These are phyloP conservation scores for Agrostemma githago DNA, from an alignment of 148 eudicot genomes.

Conservation along the genomic window DNA sequence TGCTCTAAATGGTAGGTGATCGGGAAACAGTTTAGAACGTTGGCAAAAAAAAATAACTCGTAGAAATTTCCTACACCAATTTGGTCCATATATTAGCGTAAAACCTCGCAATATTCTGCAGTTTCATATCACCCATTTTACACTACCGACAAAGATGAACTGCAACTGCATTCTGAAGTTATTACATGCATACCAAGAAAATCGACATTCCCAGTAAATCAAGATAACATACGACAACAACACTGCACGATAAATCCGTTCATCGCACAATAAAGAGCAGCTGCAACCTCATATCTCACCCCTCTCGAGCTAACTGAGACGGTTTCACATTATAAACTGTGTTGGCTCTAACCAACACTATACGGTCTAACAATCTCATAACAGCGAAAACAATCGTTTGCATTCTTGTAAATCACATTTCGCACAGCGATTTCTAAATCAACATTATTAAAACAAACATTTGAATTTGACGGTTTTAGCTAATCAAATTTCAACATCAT, in stretches of 20 bases:
- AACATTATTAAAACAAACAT: slow-evolving; percentile 7
- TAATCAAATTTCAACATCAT: background rate
- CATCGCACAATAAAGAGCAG: background rate
- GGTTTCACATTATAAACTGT: background rate
- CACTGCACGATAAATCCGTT: background rate
- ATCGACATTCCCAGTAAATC: background rate
- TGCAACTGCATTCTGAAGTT: background rate
- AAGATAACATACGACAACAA: background rate
- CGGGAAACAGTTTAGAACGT: too few species aligned
- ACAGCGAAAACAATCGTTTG: too few species aligned
- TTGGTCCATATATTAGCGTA: background rate
- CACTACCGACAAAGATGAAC: background rate
- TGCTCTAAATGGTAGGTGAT: too few species aligned
- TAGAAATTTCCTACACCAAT: background rate
- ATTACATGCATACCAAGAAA: background rate
- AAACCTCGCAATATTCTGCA: background rate
- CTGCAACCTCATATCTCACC: background rate
- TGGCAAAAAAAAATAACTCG: background rate
- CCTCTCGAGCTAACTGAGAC: background rate
- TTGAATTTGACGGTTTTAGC: background rate
- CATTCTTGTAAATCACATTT: background rate
- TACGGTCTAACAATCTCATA: too few species aligned
- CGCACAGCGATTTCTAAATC: background rate
- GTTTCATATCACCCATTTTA: background rate
- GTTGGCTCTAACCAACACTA: background rate